Base-by-base conservation (phyloP, 495 filamentous ascomycete genomes). In the Venustampulla echinocandica region DNA sequence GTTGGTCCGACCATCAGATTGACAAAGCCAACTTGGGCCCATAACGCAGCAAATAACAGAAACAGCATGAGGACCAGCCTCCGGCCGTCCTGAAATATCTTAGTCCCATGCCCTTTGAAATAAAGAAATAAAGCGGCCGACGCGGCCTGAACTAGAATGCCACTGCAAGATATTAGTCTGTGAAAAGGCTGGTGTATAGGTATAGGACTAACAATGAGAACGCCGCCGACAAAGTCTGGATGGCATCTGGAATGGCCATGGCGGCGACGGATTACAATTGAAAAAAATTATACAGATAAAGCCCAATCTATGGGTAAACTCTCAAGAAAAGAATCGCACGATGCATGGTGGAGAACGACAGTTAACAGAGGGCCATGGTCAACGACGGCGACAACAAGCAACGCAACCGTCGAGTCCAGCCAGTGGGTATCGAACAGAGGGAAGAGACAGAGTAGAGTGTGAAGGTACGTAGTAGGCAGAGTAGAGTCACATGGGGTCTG, bases 21-120 rank as follows among this genome's bases (percentile, higher is more conserved):
- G 40, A 70, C 55, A 46, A 77, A 76, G 44, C 69, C 68, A 55
- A 66, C 50, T 17, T 68, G 57, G 34, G 70, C 71, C 74, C 74
- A 77, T 61, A 71, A 62, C 40, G 68, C 68, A 22, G 67, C 61
- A 47, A 67, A 69, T 9, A 66, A 40, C 47, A 76, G 63, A 56
- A 77, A 77, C 40, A 65, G 50, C 54, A 71, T 56, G 74, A 77
- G 74, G 73, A 70, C 74, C 74, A 77, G 74, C 74, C 74, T 77
- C 74, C 66, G 68, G 69, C 73, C 69, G 68, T 77, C 73, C 65
- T 68, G 61, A 55, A 74, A 69, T 40, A 73, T 59, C 19, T 67
- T 48, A 30, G 64, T 60, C 46, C 67, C 71, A 67, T 71, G 64
- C 46, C 69, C 69, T 46, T 66, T 71, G 54, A 64, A 58, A 54